phyloP scores from a whole-genome alignment of 257 asterid species.

The Solanum phureja region DNA sequence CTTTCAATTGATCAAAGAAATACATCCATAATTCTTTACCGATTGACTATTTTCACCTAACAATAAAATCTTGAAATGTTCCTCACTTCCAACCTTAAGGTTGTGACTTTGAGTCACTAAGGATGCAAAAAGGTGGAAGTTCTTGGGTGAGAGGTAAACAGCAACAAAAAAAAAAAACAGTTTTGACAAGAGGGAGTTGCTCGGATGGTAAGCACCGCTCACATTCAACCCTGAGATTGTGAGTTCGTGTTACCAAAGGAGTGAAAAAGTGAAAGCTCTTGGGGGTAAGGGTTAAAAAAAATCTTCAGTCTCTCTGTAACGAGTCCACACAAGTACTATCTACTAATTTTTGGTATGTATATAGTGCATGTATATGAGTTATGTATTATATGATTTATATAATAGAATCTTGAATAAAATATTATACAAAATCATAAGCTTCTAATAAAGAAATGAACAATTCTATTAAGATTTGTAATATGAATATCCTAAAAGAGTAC shows the following conservation, averaged over 20 bases:
- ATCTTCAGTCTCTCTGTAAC: too few relatives aligned
- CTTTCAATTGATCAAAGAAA: neutral
- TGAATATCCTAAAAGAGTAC: too few relatives aligned
- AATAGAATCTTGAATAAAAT: neutral
- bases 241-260: too few relatives aligned
- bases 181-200: neutral
- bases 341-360: neutral
- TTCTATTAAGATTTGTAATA: too few relatives aligned
- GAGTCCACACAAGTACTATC: too few relatives aligned
- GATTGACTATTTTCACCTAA: neutral
- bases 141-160: neutral
- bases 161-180: neutral
- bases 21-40: neutral
- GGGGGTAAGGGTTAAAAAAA: too few relatives aligned
- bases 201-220: too few relatives aligned
- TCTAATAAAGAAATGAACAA: too few relatives aligned
- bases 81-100: neutral
- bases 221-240: too few relatives aligned
- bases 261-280: too few relatives aligned
- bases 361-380: neutral
- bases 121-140: neutral
- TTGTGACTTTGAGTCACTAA: neutral
- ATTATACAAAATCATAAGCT: too few relatives aligned
- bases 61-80: neutral
- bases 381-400: too few relatives aligned